A percentile compares a stretch with the other conserved stretches of the same genome.
phyloP scores from a whole-genome alignment of 2,329 filamentous ascomycete species.

The Colletotrichum filicis region DNA sequence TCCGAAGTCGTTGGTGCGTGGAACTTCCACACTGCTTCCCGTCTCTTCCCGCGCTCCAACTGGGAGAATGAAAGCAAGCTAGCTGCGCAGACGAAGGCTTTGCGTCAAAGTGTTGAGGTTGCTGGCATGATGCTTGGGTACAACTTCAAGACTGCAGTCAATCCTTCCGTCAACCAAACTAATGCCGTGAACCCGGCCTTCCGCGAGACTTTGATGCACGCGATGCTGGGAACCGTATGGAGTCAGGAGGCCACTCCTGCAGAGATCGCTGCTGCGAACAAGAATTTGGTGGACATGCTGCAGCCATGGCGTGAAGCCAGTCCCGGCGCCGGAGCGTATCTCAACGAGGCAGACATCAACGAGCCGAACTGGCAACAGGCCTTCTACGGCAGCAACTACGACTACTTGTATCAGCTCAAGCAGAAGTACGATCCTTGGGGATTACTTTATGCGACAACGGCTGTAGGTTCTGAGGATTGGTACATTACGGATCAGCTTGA shows the following conservation, averaged over 20 bases:
- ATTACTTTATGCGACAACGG: conserved; percentile 48
- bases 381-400: conserved; percentile 50
- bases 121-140: conserved; percentile 31
- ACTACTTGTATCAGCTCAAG: conserved; percentile 47
- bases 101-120: conserved; percentile 35
- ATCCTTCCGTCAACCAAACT: conserved; percentile 46
- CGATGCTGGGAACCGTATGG: conserved; percentile 43
- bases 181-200: conserved; percentile 51
- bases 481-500: conserved; percentile 30
- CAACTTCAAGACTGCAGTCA: conserved; percentile 37
- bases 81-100: conserved; percentile 36
- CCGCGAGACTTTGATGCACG: conserved; percentile 50
- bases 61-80: conserved; percentile 38
- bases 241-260: conserved; percentile 38
- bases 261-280: conserved; percentile 39
- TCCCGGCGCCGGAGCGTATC: conserved; percentile 41
- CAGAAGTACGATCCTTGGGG: conserved; percentile 47
- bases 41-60: conserved; percentile 39
- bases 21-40: conserved; percentile 31
- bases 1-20: conserved; percentile 34
- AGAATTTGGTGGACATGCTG: conserved; percentile 41
- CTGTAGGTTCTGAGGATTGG: conserved; percentile 52
- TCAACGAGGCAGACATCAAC: conserved; percentile 48
- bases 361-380: conserved; percentile 49
- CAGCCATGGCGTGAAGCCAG: conserved; percentile 39